Evolutionary conservation across 179 eudicot genomes (phyloP), one percentile per base, ranked within the genome.

Genomic region (Gypsophila paniculata): DNA sequence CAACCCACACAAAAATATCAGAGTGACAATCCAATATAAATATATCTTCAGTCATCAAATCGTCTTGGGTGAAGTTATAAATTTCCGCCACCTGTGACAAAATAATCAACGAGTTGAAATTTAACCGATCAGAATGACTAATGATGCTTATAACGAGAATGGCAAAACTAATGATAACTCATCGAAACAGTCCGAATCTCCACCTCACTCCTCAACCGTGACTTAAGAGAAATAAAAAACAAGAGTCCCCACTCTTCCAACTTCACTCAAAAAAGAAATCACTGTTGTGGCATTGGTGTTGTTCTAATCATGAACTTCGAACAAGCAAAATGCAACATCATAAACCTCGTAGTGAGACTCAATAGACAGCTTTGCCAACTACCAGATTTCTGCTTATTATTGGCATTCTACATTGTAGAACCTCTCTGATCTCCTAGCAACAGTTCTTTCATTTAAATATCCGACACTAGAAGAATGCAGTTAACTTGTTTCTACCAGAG

Each of bases 1-100:
- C 99, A 42, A 95, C 90, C 99, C 99, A 95, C 53, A 95, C 87
- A 74, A 82, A 95, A 39, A 95, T 84, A 77, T 85, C 91, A 21
- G 89, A 80, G 78, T 82, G 96, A 77, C 95, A 86, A 78, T 95
- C 93, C 71, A 95, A 86, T 75, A 95, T 78, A 74, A 81, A 95
- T 57, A 90, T 70, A 76, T 95, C 99, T 80, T 95, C 99, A 51
- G 99, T 92, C 98, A 89, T 88, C 77, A 95, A 83, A 82, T 95
- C 98, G 46, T 95, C 98, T 76, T 95, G 99, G 68, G 80, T 80
- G 87, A 85, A 95, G 83, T 90, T 95, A 81, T 85, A 80, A 80
- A 95, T 82, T 84, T 95, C 99, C 15, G 74, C 74, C 75, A 85
- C 93, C 99, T 95, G 89, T 76, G 70, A 70, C 17, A 67, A 59